Conservation (phyloP, 2,329 filamentous ascomycete genomes). For the Tolypocladium endophyticum region DNA sequence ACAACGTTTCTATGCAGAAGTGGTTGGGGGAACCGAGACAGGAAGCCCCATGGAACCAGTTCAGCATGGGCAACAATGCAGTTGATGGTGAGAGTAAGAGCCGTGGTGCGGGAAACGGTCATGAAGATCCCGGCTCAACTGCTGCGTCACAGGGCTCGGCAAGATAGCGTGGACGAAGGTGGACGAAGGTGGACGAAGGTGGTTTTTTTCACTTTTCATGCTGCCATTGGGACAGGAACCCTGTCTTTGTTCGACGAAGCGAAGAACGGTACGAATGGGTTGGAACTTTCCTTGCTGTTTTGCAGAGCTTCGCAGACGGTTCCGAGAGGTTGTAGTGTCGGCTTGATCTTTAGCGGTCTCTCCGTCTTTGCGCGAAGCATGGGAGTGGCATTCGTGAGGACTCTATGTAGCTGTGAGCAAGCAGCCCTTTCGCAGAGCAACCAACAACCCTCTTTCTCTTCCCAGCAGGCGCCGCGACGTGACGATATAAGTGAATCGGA, state of each 20-base stretch:
- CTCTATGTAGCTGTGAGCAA: neutral
- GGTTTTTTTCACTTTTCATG: too few relatives aligned
- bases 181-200: too few relatives aligned
- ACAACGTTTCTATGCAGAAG: neutral
- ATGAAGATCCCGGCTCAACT: neutral
- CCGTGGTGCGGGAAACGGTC: neutral
- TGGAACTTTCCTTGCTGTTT: neutral
- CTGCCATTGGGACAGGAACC: neutral
- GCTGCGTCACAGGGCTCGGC: neutral
- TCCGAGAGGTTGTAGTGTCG: too few relatives aligned
- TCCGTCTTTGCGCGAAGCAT: neutral
- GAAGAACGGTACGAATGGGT: neutral
- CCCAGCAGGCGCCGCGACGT: neutral
- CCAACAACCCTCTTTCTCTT: too few relatives aligned
- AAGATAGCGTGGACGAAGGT: too few relatives aligned
- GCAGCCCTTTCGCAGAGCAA: too few relatives aligned
- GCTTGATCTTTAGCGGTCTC: too few relatives aligned
- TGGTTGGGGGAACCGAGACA: neutral
- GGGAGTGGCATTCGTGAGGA: neutral
- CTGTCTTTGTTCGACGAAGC: neutral
- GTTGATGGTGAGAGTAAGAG: neutral
- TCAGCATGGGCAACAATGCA: neutral
- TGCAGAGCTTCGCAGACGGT: neutral
- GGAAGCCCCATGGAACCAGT: neutral
- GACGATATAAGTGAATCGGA: neutral